phyloP scores from a whole-genome alignment of 1,139 yeast genomes.

The Debaryomyces robertsiae region DNA sequence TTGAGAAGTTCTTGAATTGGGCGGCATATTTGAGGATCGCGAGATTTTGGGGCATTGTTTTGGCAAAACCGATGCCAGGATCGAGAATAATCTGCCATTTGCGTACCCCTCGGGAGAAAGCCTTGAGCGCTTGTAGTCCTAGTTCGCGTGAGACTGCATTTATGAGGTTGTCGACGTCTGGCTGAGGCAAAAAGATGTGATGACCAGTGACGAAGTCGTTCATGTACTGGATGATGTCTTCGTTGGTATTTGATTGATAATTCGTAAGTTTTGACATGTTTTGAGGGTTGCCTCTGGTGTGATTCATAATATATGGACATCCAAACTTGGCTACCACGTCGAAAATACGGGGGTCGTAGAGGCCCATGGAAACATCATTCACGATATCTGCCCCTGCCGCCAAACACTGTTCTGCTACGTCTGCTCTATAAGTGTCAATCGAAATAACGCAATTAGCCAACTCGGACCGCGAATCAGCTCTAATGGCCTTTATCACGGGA shows the following conservation, averaged over 20 bases:
- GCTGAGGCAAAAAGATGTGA: constrained; percentile 19
- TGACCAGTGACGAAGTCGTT: constrained; percentile 37
- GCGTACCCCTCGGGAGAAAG: constrained; percentile 63
- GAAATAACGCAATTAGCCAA: constrained; percentile 60
- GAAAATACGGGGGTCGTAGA: constrained; percentile 65
- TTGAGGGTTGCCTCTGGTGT: constrained; percentile 79
- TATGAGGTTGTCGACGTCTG: constrained; percentile 37
- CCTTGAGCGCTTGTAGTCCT: constrained; percentile 54
- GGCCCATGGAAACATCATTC: constrained; percentile 89
- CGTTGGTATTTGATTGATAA: constrained; percentile 50
- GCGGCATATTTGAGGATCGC: constrained; percentile 61
- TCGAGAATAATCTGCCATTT: constrained; percentile 93
- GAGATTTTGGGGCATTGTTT: constrained; percentile 67
- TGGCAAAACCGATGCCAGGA: constrained; percentile 97
- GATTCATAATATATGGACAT: constrained; percentile 82
- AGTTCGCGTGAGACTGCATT: constrained; percentile 68
- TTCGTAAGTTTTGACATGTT: constrained; percentile 67
- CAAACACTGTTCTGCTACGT: constrained; percentile 71
- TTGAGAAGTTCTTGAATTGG: constrained; percentile 54
- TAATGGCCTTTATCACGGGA: constrained; percentile 67
- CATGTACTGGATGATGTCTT: constrained; percentile 41
- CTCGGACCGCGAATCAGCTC: constrained; percentile 32
- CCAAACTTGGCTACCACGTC: constrained; percentile 64
- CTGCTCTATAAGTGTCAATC: constrained; percentile 79
- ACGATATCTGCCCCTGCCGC: constrained; percentile 85